Percentiles rank a stretch among this genome's conserved stretches.
Conservation (phyloP, 148 eudicot genomes). For the Amaranthus palmeri region DNA sequence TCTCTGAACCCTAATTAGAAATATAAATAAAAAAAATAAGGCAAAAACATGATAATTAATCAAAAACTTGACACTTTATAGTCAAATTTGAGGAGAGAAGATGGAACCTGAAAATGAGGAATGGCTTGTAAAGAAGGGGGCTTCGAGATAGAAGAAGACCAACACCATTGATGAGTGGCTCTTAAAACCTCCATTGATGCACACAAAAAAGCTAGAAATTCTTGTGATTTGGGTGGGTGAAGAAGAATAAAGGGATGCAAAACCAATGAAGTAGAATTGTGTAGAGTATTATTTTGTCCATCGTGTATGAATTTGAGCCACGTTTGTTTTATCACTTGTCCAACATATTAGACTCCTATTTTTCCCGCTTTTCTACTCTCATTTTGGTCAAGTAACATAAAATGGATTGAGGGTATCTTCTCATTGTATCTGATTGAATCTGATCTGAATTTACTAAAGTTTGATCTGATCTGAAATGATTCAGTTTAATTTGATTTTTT, state of each 20-base stretch:
- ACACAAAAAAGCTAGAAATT: not conserved
- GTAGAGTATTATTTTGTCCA: not conserved
- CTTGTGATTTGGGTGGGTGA: not conserved
- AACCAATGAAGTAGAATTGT: not conserved
- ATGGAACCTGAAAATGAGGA: conserved; percentile 26
- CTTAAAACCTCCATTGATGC: conserved; percentile 49
- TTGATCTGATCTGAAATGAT: no score
- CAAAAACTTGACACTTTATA: not conserved
- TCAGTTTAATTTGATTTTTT: no score
- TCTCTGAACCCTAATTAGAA: conserved; percentile 23
- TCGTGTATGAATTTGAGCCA: conserved; percentile 31
- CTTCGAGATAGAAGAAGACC: conserved; percentile 41
- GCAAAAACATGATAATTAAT: not conserved
- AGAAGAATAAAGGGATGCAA: not conserved
- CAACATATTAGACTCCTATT: no score
- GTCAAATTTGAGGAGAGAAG: not conserved
- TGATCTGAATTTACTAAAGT: no score
- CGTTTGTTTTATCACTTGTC: conserved; percentile 2
- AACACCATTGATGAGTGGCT: conserved; percentile 40
- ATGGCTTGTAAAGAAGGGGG: conserved; percentile 27
- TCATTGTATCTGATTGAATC: no score
- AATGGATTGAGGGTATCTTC: no score
- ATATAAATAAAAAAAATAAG: not conserved
- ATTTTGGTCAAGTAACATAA: no score
- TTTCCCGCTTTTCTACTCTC: no score